Evolutionary conservation across 148 eudicot genomes (phyloP).

Genomic region (Oxyria digyna): DNA sequence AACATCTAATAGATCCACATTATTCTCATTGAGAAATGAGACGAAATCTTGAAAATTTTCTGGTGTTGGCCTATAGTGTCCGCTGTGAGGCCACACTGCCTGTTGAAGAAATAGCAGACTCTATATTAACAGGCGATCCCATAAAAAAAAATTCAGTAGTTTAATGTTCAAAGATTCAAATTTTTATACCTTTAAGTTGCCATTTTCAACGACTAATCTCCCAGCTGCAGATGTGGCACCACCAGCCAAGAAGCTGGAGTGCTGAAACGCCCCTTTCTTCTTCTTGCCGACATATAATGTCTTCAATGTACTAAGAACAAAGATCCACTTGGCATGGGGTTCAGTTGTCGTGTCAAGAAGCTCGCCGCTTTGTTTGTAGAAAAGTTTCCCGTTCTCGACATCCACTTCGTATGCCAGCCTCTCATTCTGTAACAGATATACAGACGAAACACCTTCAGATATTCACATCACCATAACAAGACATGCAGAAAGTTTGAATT

Average conservation of each 20-base stretch:
- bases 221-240: conserved; percentile 99
- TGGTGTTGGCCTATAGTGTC: conserved; percentile 83
- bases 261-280: conserved; percentile 90
- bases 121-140: neutral
- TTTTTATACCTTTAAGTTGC: conserved; percentile 54
- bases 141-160: neutral
- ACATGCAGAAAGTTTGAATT: neutral
- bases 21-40: conserved; percentile 54
- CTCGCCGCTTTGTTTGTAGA: conserved; percentile 47
- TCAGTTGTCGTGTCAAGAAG: conserved; percentile 49
- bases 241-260: conserved; percentile 96
- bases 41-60: conserved; percentile 82
- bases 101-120: conserved; percentile 13
- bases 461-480: neutral
- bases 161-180: neutral
- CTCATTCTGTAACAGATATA: conserved; percentile 43
- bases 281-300: conserved; percentile 74
- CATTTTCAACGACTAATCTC: conserved; percentile 68
- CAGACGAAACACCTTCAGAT: neutral
- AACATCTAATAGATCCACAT: conserved; percentile 68
- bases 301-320: conserved; percentile 83
- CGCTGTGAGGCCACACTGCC: conserved; percentile 99
- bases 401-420: conserved; percentile 72
- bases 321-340: conserved; percentile 76
- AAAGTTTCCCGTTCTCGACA: conserved; percentile 57